Evolutionary conservation across 1,139 yeast genomes (phyloP), one percentile per base, ranked within the genome.

Genomic region (Nakaseomyces bracarensis): DNA sequence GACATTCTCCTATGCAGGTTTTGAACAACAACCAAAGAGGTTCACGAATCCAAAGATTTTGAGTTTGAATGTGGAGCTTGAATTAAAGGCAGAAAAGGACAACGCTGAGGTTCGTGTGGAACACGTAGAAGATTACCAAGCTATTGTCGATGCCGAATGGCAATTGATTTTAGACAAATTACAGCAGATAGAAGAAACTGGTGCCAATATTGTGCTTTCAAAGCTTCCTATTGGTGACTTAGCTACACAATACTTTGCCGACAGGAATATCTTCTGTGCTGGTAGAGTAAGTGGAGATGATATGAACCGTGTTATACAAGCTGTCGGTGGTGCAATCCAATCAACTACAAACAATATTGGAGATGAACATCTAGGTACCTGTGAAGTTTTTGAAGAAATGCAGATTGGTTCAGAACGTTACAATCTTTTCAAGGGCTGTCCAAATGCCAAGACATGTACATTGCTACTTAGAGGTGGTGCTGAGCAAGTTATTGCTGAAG

Each of bases 41-140:
- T 86, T 93, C 61, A 57, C 59, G 13, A 70, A 84, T 61, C 96
- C 99, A 39, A 85, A 82, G 64, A 79, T 93, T 51, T 69, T 91
- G 45, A 79, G 81, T 54, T 72, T 91, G 57, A 91, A 93, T 61
- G 91, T 93, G 30, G 99, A 91, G 64, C 72, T 91, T 52, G 99
- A 91, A 68, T 76, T 91, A 60, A 91, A 91, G 69, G 97, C 98
- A 1, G 99, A 91, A 67, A 89, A 86, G 69, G 99, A 91, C 64
- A 91, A 91, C 61, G 99, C 99, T n/a, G 99, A 91, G 69, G 97
- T 91, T 25, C 77, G 98, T 55, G 94, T 91, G 41, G 94, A 86
- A 56, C 83, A 87, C 61, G 97, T 91, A 42, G 76, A 79, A 47
- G 96, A 91, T 56, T 91, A 93, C 66, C 98, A 91, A 68, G 89